These are phyloP conservation scores for Botryosphaeria dothidea DNA, from an alignment of 2,329 filamentous ascomycete species.

Conservation along the genomic window DNA sequence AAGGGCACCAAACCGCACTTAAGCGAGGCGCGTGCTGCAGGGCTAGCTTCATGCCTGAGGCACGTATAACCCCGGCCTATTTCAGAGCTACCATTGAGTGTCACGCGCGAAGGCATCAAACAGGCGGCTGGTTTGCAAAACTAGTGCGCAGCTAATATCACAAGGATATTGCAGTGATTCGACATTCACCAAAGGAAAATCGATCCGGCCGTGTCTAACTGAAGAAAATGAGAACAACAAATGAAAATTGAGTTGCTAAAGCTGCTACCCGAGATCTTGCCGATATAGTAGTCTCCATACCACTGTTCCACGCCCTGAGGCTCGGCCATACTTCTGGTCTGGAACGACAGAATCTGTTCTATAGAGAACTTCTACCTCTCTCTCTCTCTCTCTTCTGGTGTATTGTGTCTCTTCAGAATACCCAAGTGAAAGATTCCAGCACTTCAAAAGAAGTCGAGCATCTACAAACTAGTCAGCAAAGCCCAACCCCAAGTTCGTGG, in stretches of 20 bases:
- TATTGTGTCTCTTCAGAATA: slow-evolving; percentile 48
- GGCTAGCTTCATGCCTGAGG: background rate
- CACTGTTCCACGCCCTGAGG: background rate
- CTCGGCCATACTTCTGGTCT: background rate
- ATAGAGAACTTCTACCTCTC: background rate
- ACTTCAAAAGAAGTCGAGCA: slow-evolving; percentile 55
- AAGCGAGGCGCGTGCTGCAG: slow-evolving; percentile 8
- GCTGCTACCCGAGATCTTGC: background rate
- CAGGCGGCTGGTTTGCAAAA: background rate
- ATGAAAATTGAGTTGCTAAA: background rate
- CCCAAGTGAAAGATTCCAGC: slow-evolving; percentile 66
- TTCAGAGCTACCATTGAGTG: background rate
- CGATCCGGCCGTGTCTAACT: background rate
- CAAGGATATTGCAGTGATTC: background rate
- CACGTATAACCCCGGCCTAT: background rate
- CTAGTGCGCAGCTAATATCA: background rate
- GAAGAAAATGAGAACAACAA: background rate
- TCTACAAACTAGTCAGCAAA: background rate
- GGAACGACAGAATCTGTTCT: background rate
- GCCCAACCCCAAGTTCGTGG: background rate
- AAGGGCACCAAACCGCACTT: background rate
- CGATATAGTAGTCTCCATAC: background rate
- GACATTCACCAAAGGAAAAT: background rate
- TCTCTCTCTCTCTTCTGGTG: background rate
- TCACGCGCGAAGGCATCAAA: background rate